Evolutionary conservation across 208 protist species (phyloP).

Genomic region (Trypanosoma rangeli): DNA sequence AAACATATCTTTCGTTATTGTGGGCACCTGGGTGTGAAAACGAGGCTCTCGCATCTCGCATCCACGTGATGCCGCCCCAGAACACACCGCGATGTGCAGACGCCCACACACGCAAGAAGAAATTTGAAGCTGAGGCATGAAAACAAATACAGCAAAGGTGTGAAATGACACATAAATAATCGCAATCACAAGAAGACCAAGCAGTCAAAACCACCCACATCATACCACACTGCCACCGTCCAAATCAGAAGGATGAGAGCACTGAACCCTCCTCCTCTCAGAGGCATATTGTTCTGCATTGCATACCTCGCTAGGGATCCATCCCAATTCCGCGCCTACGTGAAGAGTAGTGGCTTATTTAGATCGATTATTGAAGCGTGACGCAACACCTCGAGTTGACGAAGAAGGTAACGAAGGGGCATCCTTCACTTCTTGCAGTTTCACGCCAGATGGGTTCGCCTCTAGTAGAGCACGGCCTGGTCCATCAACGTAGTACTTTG

Average conservation of each 20-base stretch:
- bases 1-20: background rate
- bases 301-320: background rate
- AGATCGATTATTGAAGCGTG: slow-evolving; percentile 49
- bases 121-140: background rate
- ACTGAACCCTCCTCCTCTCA: background rate
- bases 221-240: background rate
- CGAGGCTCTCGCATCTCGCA: background rate
- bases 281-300: background rate
- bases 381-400: slow-evolving; percentile 45
- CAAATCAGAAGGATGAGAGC: background rate
- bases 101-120: background rate
- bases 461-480: slow-evolving; percentile 79
- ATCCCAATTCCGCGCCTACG: too few species aligned
- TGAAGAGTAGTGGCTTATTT: background rate
- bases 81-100: slow-evolving; percentile 1
- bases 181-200: background rate
- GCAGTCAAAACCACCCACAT: background rate
- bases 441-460: slow-evolving; percentile 81
- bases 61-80: slow-evolving; percentile 1
- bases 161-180: background rate
- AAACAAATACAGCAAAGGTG: background rate
- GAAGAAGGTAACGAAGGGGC: slow-evolving; percentile 14
- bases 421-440: slow-evolving; percentile 61
- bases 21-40: background rate
- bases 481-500: slow-evolving; percentile 88